A percentile compares a stretch with the other conserved stretches of the same genome.
phyloP scores from a whole-genome alignment of 2,329 filamentous ascomycete genomes.

The Tolypocladium tropicale region DNA sequence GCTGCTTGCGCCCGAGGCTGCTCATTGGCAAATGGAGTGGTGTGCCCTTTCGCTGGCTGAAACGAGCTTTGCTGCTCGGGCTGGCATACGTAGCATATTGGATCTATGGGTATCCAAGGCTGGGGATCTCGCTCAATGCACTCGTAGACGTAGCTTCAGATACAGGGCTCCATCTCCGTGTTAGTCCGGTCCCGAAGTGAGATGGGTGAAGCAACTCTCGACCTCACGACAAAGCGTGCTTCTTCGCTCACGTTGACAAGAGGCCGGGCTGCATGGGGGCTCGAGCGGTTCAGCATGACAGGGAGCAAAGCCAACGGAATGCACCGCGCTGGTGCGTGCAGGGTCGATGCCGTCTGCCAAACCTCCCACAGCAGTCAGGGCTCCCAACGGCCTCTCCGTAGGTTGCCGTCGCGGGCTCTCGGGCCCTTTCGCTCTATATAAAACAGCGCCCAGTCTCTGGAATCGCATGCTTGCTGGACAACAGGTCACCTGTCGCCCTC shows the following conservation, averaged over 20 bases:
- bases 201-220: background rate
- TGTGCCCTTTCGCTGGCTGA: too few species aligned
- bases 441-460: too few species aligned
- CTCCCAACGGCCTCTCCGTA: background rate
- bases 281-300: background rate
- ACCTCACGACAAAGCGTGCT: background rate
- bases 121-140: too few species aligned
- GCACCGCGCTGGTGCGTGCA: background rate
- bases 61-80: background rate
- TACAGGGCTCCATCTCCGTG: too few species aligned
- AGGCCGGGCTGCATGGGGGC: background rate
- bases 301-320: background rate
- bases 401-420: background rate
- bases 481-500: too few species aligned
- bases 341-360: background rate
- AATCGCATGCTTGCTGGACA: too few species aligned
- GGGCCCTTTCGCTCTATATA: background rate
- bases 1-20: background rate
- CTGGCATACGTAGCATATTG: too few species aligned
- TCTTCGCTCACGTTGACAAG: background rate
- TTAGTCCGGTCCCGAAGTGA: too few species aligned
- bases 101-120: too few species aligned
- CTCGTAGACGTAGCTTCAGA: too few species aligned
- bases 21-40: background rate
- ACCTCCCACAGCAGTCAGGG: too few species aligned